Conservation (phyloP, 768 basidiomycete genomes). For the Tephrocybe sp. region DNA sequence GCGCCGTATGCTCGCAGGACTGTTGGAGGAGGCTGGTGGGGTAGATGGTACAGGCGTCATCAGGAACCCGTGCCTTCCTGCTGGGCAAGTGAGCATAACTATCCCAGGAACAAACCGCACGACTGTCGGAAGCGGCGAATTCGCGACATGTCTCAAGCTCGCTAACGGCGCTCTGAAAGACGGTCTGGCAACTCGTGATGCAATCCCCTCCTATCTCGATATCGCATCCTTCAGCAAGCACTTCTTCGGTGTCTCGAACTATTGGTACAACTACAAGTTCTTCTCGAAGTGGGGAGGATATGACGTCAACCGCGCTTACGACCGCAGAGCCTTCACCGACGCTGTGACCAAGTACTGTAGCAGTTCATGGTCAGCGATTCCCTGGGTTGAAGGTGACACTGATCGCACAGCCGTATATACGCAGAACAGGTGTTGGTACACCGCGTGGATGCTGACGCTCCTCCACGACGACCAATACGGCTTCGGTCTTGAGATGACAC, state of each 20-base stretch:
- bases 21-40: slow-evolving; percentile 7
- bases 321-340: slow-evolving; percentile 1
- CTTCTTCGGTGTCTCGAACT: slow-evolving; percentile 10
- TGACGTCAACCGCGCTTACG: slow-evolving; percentile 5
- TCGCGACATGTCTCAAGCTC: slow-evolving; percentile 7
- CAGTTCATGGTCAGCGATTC: slow-evolving; percentile 2
- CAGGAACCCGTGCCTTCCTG: slow-evolving; percentile 10
- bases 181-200: slow-evolving; percentile 4
- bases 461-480: slow-evolving; percentile 17
- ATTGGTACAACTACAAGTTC: slow-evolving; percentile 15
- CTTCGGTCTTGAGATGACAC: slow-evolving; percentile 14
- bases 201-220: slow-evolving; percentile 13
- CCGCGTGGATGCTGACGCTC: slow-evolving; percentile 11
- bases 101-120: neutral
- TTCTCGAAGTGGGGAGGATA: slow-evolving; percentile 14
- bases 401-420: neutral
- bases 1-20: neutral
- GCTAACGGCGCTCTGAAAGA: slow-evolving; percentile 1
- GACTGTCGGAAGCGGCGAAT: slow-evolving; percentile 10
- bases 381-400: neutral
- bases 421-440: slow-evolving; percentile 1
- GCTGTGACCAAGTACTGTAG: slow-evolving; percentile 9
- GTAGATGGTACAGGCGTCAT: neutral
- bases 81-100: neutral
- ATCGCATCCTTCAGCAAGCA: slow-evolving; percentile 12